These are phyloP conservation scores for Apiospora malaysiana DNA, from an alignment of 2,329 filamentous ascomycete species.

Conservation along the genomic window DNA sequence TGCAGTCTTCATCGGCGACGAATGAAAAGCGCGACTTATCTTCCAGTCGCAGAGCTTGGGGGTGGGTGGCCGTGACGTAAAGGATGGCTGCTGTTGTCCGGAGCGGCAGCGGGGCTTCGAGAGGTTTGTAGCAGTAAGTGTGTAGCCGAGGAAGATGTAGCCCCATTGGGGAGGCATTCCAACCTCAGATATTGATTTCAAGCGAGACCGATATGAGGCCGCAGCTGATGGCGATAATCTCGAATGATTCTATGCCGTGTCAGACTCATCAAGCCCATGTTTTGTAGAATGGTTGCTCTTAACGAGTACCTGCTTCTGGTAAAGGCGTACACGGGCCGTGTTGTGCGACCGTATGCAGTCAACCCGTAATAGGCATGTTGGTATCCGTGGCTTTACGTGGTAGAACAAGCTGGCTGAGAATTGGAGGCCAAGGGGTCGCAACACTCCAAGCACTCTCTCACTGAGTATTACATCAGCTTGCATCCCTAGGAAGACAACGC, in stretches of 20 bases:
- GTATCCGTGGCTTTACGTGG: neutral
- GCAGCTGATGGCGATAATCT: neutral
- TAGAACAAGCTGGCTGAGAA: neutral
- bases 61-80: neutral
- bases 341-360: neutral
- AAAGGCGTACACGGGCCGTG: neutral
- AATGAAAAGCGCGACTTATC: neutral
- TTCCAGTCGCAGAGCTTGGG: neutral
- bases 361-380: neutral
- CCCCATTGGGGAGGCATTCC: neutral
- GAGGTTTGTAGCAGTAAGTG: neutral
- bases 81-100: neutral
- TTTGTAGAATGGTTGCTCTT: neutral
- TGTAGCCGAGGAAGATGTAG: neutral
- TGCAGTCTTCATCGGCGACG: neutral
- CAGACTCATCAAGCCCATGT: neutral
- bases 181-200: neutral
- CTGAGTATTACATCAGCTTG: constrained; percentile 12
- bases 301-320: neutral
- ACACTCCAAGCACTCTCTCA: too few relatives aligned
- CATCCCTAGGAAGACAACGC: constrained; percentile 1
- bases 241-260: neutral
- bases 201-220: neutral
- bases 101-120: neutral
- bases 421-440: neutral